phyloP scores from a whole-genome alignment of 2,329 filamentous ascomycete species.

The Nannizziopsis arthrosporioides region DNA sequence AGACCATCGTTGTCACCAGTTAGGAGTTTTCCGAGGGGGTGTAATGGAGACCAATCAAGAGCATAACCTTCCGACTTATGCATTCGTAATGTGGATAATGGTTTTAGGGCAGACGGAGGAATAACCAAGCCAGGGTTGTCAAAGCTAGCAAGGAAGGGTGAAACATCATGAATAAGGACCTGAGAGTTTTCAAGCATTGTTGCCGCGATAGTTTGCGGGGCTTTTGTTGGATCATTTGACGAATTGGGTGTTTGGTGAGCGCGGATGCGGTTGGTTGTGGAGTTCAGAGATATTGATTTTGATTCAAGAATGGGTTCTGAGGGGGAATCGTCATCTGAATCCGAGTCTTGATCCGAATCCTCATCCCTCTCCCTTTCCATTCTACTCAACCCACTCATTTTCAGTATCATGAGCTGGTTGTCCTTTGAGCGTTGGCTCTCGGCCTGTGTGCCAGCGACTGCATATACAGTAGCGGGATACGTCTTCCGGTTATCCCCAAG shows the following conservation, averaged over 20 bases:
- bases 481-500: conserved; percentile 80
- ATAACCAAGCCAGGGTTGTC: conserved; percentile 76
- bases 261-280: conserved; percentile 89
- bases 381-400: conserved; percentile 79
- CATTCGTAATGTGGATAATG: conserved; percentile 72
- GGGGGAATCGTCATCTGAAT: conserved; percentile 58
- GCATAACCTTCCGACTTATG: conserved; percentile 94
- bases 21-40: conserved; percentile 70
- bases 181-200: conserved; percentile 84
- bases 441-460: conserved; percentile 88
- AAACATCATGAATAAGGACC: conserved; percentile 88
- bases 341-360: conserved; percentile 55
- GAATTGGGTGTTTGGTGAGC: conserved; percentile 65
- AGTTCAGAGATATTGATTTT: conserved; percentile 71
- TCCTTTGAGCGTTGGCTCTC: conserved; percentile 63
- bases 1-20: conserved; percentile 84
- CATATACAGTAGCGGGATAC: conserved; percentile 93
- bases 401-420: conserved; percentile 91
- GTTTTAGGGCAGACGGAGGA: conserved; percentile 74
- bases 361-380: conserved; percentile 66
- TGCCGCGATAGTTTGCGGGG: conserved; percentile 74
- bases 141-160: conserved; percentile 76
- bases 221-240: conserved; percentile 50
- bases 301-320: conserved; percentile 88
- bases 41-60: conserved; percentile 84